A percentile compares a stretch with the other conserved stretches of the same genome.
Conservation (phyloP, 306 rosid genomes). For the Vigna reflexopilosa region DNA sequence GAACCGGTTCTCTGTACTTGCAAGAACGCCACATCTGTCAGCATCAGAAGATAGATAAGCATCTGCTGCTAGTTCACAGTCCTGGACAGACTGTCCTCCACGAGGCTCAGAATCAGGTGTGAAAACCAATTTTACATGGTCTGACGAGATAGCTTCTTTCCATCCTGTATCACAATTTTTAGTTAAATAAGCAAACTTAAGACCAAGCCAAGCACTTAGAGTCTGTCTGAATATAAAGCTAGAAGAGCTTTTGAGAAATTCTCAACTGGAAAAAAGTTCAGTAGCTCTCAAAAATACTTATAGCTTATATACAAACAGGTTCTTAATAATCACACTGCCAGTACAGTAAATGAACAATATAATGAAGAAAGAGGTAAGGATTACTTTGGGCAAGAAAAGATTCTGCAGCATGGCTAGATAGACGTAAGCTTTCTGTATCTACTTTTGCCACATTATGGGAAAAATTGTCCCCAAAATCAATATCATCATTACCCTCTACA, state of each 20-base stretch:
- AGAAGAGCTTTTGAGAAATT: too few species aligned
- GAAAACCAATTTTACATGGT: conserved; percentile 72
- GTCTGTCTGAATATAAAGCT: too few species aligned
- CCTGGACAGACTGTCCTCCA: conserved; percentile 45
- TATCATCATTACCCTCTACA: conserved; percentile 45
- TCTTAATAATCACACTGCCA: not conserved
- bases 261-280: too few species aligned
- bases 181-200: conserved; percentile 32
- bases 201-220: conserved; percentile 24
- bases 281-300: too few species aligned
- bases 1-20: conserved; percentile 54
- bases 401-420: conserved; percentile 65
- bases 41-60: conserved; percentile 44
- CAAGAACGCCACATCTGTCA: conserved; percentile 50
- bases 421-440: conserved; percentile 46
- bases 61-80: conserved; percentile 42
- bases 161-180: conserved; percentile 69
- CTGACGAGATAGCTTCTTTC: conserved; percentile 79
- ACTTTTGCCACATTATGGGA: conserved; percentile 45
- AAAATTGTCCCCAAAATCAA: conserved; percentile 38
- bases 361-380: conserved; percentile 24
- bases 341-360: not conserved
- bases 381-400: conserved; percentile 85
- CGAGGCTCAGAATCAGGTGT: conserved; percentile 53
- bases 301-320: too few species aligned